phyloP scores from a whole-genome alignment of 108 stramenopile genomes.

The Conticribra guillardii region DNA sequence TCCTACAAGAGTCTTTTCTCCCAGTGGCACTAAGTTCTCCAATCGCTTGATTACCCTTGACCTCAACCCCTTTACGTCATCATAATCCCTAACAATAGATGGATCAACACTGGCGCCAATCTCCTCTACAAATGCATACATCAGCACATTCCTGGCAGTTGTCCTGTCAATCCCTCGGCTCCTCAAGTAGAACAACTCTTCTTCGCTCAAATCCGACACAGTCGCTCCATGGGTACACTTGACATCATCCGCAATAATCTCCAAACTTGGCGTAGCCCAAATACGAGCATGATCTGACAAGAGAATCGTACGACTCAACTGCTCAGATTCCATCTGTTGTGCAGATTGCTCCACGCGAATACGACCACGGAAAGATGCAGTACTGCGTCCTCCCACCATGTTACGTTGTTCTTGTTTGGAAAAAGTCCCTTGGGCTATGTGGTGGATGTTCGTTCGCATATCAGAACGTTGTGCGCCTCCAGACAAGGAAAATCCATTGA shows the following conservation, averaged over 20 bases:
- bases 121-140: slow-evolving; percentile 91
- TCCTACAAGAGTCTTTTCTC: slow-evolving; percentile 74
- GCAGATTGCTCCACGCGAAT: slow-evolving; percentile 94
- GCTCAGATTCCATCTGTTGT: slow-evolving; percentile 91
- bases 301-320: slow-evolving; percentile 88
- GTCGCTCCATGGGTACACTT: slow-evolving; percentile 96
- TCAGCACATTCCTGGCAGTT: slow-evolving; percentile 76
- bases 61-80: slow-evolving; percentile 70
- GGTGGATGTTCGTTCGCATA: slow-evolving; percentile 90
- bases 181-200: slow-evolving; percentile 92
- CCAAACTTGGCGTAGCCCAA: slow-evolving; percentile 91
- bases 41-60: slow-evolving; percentile 71
- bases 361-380: slow-evolving; percentile 90
- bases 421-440: slow-evolving; percentile 82
- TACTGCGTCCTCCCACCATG: slow-evolving; percentile 88
- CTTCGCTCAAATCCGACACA: slow-evolving; percentile 93
- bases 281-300: slow-evolving; percentile 85
- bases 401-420: slow-evolving; percentile 90
- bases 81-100: slow-evolving; percentile 57
- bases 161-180: slow-evolving; percentile 83
- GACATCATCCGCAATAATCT: slow-evolving; percentile 96
- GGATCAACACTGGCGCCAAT: slow-evolving; percentile 63
- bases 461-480: slow-evolving; percentile 88
- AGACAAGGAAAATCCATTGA: slow-evolving; percentile 81
- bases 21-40: slow-evolving; percentile 78